phyloP scores from a whole-genome alignment of 2,329 filamentous ascomycete genomes.

The Neurospora sp. region DNA sequence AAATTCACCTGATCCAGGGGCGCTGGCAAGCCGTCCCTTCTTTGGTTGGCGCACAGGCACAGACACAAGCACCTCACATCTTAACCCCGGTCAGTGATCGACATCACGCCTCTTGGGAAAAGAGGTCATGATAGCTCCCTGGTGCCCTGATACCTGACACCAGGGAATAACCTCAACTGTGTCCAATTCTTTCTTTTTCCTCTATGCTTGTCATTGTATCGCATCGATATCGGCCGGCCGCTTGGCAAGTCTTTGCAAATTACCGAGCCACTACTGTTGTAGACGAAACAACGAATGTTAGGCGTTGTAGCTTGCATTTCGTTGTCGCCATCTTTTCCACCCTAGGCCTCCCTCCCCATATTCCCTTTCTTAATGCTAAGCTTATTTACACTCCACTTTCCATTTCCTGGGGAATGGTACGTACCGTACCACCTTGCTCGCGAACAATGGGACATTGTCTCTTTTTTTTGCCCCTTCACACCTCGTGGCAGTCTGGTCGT shows the following conservation, averaged over 20 bases:
- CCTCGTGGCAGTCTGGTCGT: not conserved
- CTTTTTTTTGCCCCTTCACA: not conserved
- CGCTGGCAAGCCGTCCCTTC: not conserved
- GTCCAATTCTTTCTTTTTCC: not conserved
- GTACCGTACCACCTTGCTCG: not conserved
- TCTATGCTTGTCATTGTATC: not conserved
- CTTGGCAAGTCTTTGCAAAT: slow-evolving; percentile 16
- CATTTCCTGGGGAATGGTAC: not conserved
- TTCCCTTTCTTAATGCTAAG: not conserved
- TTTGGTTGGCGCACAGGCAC: not conserved
- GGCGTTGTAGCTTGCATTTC: not conserved
- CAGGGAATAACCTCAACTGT: not conserved
- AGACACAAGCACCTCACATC: not conserved
- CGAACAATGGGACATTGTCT: not conserved
- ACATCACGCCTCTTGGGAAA: not conserved
- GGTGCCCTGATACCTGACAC: not conserved
- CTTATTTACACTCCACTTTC: not conserved
- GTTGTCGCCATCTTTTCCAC: not conserved
- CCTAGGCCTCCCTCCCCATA: not conserved
- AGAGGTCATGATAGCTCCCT: not conserved
- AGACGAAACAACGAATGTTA: not conserved
- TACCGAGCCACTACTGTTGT: slow-evolving; percentile 10
- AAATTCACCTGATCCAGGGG: slow-evolving; percentile 2
- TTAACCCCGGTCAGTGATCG: not conserved
- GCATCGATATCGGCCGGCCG: slow-evolving; percentile 11